Base-by-base conservation (phyloP, 164 flowering plant genomes). In the Nymphaea thermarum region DNA sequence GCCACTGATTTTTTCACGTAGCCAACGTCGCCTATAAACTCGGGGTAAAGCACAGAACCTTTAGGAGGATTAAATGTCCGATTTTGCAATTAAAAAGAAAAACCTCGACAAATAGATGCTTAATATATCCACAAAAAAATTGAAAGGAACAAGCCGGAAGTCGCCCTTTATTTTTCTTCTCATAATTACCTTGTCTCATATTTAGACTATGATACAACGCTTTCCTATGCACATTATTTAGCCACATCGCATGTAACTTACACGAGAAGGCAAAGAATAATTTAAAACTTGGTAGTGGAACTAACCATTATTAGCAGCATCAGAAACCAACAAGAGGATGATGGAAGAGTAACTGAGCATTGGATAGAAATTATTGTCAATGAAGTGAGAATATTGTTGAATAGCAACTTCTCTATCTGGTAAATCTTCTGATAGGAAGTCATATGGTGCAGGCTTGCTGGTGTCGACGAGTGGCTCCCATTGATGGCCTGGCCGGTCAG, bases 391-490 rank as follows among this genome's bases (percentile, higher is more conserved):
- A 63, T 84, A 93, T 73, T 93, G 98, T 71, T 75, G 76, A 17
- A 86, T 72, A 12, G 90, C 97, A 3, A 64, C 67, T 4, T 79
- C 83, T 76, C 82, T 85, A 5, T 78, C 84, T 0, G 85, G 78
- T 7, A 86, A 12, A 45, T 93, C 93, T 43, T 68, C 67, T 0
- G 90, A 44, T 65, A 93, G 83, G 77, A 86, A 89, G 77, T 93
- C 97, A 63, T 62, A 87, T 10, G 97, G 98, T n/a, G 86, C 64
- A 62, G 86, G 74, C 78, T 93, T 93, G 79, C 91, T 79, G 17
- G 97, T 93, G 82, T 93, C 98, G 43, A 87, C 98, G 68, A 93
- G 70, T 6, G 97, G 94, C 65, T 83, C 86, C 98, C 98, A 93
- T 73, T 82, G 79, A 79, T 82, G 85, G 60, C 97, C 96, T 4